Evolutionary conservation across 1,284 basidiomycete species (phyloP), one percentile per base, ranked within the genome.

Genomic region (Trichosporon ovoides): DNA sequence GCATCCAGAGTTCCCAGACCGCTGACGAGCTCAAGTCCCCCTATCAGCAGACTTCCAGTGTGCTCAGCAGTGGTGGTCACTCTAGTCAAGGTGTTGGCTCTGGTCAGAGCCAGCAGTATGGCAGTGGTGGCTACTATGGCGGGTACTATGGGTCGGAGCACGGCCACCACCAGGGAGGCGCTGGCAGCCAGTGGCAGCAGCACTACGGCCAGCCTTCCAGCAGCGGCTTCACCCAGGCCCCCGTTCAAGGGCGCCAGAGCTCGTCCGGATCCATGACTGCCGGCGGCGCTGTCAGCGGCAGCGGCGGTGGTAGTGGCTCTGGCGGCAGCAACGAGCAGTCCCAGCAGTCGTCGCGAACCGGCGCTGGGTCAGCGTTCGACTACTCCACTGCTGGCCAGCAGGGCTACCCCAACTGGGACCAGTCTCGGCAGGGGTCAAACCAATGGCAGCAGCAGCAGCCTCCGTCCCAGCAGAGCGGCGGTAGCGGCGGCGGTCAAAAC

Each of bases 381-480:
- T 48, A 48, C 43, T 48, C 43, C 19, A 16, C 43, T 31, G 43
- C 43, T 16, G 43, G 43, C 22, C 55, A 56, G 37, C 37, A 33
- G 28, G 37, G 28, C 22, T 53, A 53, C 52, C 52, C 37, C 37
- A 53, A 53, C 38, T 53, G 52, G 52, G 52, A 53, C 52, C 38
- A 38, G 52, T 34, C 55, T 3, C 52, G 58, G 11, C 55, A 54
- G 46, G 52, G 43, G 13, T 36, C 43, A 2, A 28, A 58, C 31
- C 62, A 63, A 54, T 56, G 59, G 52, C 59, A 58, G 56, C 59
- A 60, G 48, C 53, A 57, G 22, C 58, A 52, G 51, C 31, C 24
- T 28, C 14, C 48, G 12, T 34, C 36, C 5, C 56, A 56, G 55
- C 57, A 58, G 51, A 20, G 37, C 14, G 51, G 37, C 43, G 43